Conservation (phyloP, 2,329 filamentous ascomycete genomes). For the Cladosporium sp. region DNA sequence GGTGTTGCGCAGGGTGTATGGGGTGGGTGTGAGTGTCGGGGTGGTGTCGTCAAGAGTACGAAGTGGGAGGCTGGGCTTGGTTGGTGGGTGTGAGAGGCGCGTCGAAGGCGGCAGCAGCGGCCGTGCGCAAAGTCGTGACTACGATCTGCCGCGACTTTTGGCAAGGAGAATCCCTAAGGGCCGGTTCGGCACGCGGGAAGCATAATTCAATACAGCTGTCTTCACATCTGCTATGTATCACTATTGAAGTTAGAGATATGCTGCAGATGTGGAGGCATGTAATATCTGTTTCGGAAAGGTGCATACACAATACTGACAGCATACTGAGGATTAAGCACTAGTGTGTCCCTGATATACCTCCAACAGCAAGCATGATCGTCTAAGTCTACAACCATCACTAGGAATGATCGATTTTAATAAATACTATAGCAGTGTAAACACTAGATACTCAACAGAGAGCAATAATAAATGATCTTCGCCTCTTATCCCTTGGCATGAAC, state of each 20-base stretch:
- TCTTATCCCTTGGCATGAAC: not conserved
- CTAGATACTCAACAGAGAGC: not conserved
- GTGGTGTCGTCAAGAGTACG: constrained; percentile 7
- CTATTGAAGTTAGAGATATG: not conserved
- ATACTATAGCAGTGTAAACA: no score
- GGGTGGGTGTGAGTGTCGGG: not conserved
- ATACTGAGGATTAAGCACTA: no score
- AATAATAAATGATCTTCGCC: not conserved
- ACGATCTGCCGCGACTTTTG: not conserved
- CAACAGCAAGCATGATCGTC: not conserved
- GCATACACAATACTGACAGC: not conserved
- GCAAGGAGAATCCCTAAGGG: not conserved
- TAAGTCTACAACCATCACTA: no score
- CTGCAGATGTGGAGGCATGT: not conserved
- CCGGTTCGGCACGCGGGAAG: not conserved
- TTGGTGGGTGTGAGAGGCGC: not conserved
- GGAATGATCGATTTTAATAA: not conserved
- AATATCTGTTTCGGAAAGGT: not conserved
- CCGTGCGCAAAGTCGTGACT: not conserved
- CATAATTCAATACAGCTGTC: not conserved
- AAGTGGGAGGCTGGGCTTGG: constrained; percentile 8
- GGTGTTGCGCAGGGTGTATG: not conserved
- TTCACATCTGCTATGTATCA: not conserved
- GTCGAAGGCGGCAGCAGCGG: not conserved
- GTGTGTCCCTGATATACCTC: no score